These are phyloP conservation scores for Spathaspora arborariae DNA, from an alignment of 805 yeast species.

Conservation along the genomic window DNA sequence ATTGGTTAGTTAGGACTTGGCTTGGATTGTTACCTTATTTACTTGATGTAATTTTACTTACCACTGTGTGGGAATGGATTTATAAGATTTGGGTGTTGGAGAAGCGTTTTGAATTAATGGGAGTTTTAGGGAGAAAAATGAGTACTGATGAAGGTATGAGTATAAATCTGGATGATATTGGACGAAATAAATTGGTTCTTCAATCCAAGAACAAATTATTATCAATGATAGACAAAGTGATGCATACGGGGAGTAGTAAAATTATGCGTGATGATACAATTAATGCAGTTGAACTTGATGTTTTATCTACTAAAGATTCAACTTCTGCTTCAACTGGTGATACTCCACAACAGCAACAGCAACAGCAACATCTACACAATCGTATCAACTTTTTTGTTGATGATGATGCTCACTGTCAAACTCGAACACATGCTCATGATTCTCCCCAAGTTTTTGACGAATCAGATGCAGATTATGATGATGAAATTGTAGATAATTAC, in stretches of 20 bases:
- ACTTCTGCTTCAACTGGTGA: neutral
- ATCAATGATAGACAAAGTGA: constrained; percentile 1
- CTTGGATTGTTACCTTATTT: constrained; percentile 39
- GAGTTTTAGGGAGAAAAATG: constrained; percentile 59
- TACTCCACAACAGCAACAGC: neutral
- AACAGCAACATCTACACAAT: neutral
- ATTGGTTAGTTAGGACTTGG: constrained; percentile 48
- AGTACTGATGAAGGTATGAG: constrained; percentile 41
- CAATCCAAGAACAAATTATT: constrained; percentile 1
- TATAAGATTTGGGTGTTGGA: constrained; percentile 50
- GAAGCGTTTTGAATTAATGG: constrained; percentile 46
- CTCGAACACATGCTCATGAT: neutral
- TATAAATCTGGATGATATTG: constrained; percentile 6
- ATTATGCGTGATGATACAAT: constrained; percentile 6
- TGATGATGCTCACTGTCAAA: neutral
- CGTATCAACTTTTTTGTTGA: neutral
- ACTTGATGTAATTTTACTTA: constrained; percentile 46
- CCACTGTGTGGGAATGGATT: constrained; percentile 66
- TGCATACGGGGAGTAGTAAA: constrained; percentile 1
- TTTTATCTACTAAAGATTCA: neutral
- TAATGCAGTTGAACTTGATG: neutral
- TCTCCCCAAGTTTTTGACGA: neutral
- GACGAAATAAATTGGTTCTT: constrained; percentile 3
- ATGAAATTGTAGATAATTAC: constrained; percentile 24
- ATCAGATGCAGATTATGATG: constrained; percentile 16